A percentile compares a stretch with the other conserved stretches of the same genome.
Evolutionary conservation across 441 rosid species (phyloP).

Genomic region (Mallotus japonicus): DNA sequence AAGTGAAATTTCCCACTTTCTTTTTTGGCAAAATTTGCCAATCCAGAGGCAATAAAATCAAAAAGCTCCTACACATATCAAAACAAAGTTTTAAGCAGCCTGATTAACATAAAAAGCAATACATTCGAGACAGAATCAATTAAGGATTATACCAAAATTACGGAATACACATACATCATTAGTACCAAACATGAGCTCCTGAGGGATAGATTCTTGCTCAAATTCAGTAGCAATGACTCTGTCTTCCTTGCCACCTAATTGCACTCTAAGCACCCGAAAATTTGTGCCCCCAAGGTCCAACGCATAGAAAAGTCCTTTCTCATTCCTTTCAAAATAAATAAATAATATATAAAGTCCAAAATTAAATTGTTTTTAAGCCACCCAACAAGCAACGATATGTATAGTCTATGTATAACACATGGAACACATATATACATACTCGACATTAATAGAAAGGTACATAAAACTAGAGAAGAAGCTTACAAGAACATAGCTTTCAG

Average conservation of each 20-base stretch:
- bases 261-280: slow-evolving; percentile 76
- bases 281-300: slow-evolving; percentile 94
- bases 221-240: slow-evolving; percentile 60
- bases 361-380: background rate
- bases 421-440: no score
- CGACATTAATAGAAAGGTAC: no score
- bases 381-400: background rate
- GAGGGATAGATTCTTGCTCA: slow-evolving; percentile 71
- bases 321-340: slow-evolving; percentile 45
- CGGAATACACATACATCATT: slow-evolving; percentile 53
- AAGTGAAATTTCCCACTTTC: slow-evolving; percentile 56
- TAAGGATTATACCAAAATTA: background rate
- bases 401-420: no score
- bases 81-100: background rate
- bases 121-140: background rate
- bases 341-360: background rate
- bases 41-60: slow-evolving; percentile 67
- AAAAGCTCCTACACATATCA: slow-evolving; percentile 59
- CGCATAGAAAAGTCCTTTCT: slow-evolving; percentile 85
- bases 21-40: slow-evolving; percentile 52
- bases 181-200: slow-evolving; percentile 68
- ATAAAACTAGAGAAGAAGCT: background rate
- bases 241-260: slow-evolving; percentile 67
- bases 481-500: no score
- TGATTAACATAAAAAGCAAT: background rate